Conservation (phyloP, 352 stramenopile genomes). For the Phytophthora capsici region DNA sequence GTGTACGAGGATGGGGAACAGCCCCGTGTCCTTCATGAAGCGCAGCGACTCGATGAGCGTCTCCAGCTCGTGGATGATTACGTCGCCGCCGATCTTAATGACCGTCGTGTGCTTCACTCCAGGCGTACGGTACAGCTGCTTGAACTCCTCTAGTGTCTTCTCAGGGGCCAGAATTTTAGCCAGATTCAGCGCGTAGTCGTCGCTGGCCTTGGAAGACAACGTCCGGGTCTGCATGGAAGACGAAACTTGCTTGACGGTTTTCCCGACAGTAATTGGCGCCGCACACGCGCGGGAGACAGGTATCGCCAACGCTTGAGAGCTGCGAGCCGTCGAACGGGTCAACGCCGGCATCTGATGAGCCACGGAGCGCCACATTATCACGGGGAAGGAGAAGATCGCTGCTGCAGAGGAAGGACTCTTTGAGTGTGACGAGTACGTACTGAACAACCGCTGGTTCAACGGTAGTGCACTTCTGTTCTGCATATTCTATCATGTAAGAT, state of each 20-base stretch:
- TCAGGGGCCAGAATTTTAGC: constrained; percentile 63
- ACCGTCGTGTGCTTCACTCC: constrained; percentile 79
- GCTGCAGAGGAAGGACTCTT: constrained; percentile 10
- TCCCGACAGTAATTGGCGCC: background rate
- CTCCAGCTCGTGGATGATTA: constrained; percentile 89
- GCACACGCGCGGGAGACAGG: background rate
- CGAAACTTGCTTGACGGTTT: background rate
- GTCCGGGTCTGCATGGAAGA: constrained; percentile 21
- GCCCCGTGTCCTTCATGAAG: constrained; percentile 83
- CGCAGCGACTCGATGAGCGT: constrained; percentile 84
- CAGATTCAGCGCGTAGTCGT: constrained; percentile 59
- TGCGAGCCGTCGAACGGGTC: constrained; percentile 16
- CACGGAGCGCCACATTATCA: constrained; percentile 43
- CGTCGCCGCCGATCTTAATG: constrained; percentile 91
- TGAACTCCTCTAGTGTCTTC: constrained; percentile 70
- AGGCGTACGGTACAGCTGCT: constrained; percentile 75
- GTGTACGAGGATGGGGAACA: constrained; percentile 90
- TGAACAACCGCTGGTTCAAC: background rate
- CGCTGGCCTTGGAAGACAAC: constrained; percentile 30
- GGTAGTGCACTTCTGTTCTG: background rate
- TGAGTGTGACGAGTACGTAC: background rate
- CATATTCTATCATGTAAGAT: background rate
- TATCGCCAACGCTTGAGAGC: constrained; percentile 15
- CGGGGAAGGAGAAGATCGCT: constrained; percentile 20
- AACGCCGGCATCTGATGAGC: constrained; percentile 33